Conservation (phyloP, 208 protist genomes). For the Wallacemonas collosoma region DNA sequence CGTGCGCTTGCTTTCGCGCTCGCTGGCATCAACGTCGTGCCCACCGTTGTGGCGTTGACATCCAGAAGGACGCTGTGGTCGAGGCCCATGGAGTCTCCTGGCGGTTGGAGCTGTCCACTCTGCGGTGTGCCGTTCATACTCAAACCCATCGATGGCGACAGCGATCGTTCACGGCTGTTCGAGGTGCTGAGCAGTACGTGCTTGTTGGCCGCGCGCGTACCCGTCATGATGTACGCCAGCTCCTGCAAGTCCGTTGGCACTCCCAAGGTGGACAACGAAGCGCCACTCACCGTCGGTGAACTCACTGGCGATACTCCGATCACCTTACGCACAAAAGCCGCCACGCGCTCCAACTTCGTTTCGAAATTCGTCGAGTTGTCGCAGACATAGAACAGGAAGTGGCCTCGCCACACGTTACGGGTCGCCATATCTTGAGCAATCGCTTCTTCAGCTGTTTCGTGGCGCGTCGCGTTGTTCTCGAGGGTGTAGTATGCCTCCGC, state of each 20-base stretch:
- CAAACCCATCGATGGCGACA: slow-evolving; percentile 14
- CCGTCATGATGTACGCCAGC: slow-evolving; percentile 26
- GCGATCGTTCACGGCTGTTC: slow-evolving; percentile 13
- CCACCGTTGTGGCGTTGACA: slow-evolving; percentile 14
- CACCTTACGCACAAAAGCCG: slow-evolving; percentile 30
- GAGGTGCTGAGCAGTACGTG: slow-evolving; percentile 15
- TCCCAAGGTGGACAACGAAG: not conserved
- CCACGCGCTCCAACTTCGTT: slow-evolving; percentile 41
- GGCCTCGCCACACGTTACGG: slow-evolving; percentile 37
- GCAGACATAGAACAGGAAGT: slow-evolving; percentile 39
- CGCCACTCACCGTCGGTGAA: not conserved
- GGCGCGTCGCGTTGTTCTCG: slow-evolving; percentile 56
- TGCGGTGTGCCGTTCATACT: not conserved
- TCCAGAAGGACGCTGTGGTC: slow-evolving; percentile 21
- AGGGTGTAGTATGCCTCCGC: slow-evolving; percentile 64
- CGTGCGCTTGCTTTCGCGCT: not conserved
- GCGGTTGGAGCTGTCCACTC: not conserved
- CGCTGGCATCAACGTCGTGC: slow-evolving; percentile 10
- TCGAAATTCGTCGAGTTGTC: slow-evolving; percentile 54
- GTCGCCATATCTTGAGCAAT: slow-evolving; percentile 45
- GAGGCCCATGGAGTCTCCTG: not conserved
- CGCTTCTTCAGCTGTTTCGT: slow-evolving; percentile 59
- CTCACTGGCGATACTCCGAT: slow-evolving; percentile 12
- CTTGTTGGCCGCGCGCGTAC: slow-evolving; percentile 11
- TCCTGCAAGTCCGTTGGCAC: slow-evolving; percentile 16